Evolutionary conservation across 179 eudicot genomes (phyloP).

Genomic region (Amaranthus tricolor): DNA sequence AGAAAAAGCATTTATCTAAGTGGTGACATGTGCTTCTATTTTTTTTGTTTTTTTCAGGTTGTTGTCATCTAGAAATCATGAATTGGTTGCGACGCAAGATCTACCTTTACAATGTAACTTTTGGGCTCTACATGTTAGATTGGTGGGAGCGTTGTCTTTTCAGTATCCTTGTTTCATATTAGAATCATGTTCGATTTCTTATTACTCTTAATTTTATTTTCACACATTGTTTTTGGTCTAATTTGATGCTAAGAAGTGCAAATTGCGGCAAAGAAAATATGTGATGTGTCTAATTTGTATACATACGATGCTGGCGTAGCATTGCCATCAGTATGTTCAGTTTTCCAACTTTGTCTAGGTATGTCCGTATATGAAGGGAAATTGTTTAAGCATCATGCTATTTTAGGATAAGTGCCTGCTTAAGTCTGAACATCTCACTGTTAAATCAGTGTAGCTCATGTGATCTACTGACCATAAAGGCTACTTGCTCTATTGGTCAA

Average conservation of each 20-base stretch:
- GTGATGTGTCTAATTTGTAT: not conserved
- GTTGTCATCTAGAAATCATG: constrained; percentile 35
- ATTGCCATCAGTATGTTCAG: not conserved
- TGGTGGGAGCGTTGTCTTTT: constrained; percentile 96
- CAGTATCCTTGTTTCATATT: constrained; percentile 64
- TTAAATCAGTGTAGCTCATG: not conserved
- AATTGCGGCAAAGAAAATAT: not conserved
- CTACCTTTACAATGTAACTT: constrained; percentile 86
- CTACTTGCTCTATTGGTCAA: not conserved
- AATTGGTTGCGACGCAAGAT: constrained; percentile 88
- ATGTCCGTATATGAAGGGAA: not conserved
- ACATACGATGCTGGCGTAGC: not conserved
- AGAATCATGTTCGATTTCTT: not conserved
- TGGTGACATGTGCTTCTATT: too few species aligned
- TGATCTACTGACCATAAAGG: not conserved
- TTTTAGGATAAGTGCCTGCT: not conserved
- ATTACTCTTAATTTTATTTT: too few species aligned
- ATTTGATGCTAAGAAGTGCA: not conserved
- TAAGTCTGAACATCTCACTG: too few species aligned
- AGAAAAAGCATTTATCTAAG: not conserved
- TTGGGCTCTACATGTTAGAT: constrained; percentile 94
- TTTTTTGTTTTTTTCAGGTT: constrained; percentile 12
- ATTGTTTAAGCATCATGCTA: not conserved
- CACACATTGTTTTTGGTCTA: too few species aligned
- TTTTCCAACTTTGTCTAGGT: not conserved